Conservation (phyloP, 805 yeast genomes). For the Kodamaea kaohsiungensis region DNA sequence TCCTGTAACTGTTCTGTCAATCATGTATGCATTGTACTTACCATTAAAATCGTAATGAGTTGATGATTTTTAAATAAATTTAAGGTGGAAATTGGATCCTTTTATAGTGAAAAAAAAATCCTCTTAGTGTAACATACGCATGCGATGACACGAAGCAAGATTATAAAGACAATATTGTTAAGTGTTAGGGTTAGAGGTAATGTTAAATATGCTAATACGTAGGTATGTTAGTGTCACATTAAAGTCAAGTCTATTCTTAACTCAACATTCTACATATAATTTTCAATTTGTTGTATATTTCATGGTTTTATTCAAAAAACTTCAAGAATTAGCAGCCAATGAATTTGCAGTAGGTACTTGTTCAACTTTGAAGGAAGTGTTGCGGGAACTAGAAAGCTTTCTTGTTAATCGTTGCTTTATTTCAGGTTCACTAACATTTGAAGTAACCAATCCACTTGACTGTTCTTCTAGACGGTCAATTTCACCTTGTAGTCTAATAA, state of each 20-base stretch:
- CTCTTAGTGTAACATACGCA: background rate
- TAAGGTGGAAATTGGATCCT: background rate
- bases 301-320: background rate
- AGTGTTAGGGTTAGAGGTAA: background rate
- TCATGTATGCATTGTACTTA: background rate
- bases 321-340: background rate
- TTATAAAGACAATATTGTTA: background rate
- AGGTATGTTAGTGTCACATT: background rate
- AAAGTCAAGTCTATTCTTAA: background rate
- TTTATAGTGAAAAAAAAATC: background rate
- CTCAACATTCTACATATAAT: background rate
- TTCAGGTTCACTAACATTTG: background rate
- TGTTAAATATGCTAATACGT: background rate
- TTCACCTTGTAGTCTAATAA: slow-evolving; percentile 1
- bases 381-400: background rate
- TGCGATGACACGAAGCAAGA: background rate
- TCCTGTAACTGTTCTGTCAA: slow-evolving; percentile 24
- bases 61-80: background rate
- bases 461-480: background rate
- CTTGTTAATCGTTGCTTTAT: background rate
- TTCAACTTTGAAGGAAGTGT: background rate
- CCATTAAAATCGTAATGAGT: background rate
- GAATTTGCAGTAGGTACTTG: background rate
- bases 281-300: background rate
- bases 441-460: background rate